These are phyloP conservation scores for Nicotiana tabacum DNA, from an alignment of 257 asterid genomes.

Conservation along the genomic window DNA sequence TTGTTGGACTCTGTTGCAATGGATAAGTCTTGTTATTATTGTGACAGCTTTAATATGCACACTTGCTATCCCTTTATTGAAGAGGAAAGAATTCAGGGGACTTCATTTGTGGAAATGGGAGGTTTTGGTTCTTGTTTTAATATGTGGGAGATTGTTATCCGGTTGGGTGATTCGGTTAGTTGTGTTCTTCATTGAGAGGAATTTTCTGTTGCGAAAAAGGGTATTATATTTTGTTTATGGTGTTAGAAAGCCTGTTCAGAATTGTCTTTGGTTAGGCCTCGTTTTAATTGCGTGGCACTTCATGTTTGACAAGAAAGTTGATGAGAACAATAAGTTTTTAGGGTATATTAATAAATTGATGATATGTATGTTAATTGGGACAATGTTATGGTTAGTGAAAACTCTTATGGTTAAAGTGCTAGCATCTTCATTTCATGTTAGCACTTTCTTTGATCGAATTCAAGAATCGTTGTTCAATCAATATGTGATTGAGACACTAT, in stretches of 20 bases:
- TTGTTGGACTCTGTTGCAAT: slow-evolving; percentile 44
- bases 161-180: slow-evolving; percentile 74
- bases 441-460: slow-evolving; percentile 87
- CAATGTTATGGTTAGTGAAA: slow-evolving; percentile 70
- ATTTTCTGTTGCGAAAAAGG: slow-evolving; percentile 69
- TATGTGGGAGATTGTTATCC: slow-evolving; percentile 79
- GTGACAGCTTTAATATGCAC: slow-evolving; percentile 42
- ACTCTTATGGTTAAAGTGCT: slow-evolving; percentile 89
- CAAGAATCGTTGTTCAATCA: slow-evolving; percentile 82
- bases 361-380: slow-evolving; percentile 73
- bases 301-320: slow-evolving; percentile 57
- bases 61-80: slow-evolving; percentile 29
- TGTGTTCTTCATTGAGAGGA: slow-evolving; percentile 66
- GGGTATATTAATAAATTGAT: slow-evolving; percentile 51
- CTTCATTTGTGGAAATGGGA: slow-evolving; percentile 82
- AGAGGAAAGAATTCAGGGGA: slow-evolving; percentile 37
- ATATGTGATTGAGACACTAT: slow-evolving; percentile 70
- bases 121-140: slow-evolving; percentile 60
- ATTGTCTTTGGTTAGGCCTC: slow-evolving; percentile 84
- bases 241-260: slow-evolving; percentile 69
- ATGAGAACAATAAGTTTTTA: slow-evolving; percentile 45
- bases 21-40: slow-evolving; percentile 57
- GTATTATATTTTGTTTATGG: slow-evolving; percentile 85
- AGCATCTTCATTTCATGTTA: slow-evolving; percentile 93
- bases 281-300: slow-evolving; percentile 79